These are phyloP conservation scores for Fraxinus paxiana DNA, from an alignment of 305 asterid genomes.

Conservation along the genomic window DNA sequence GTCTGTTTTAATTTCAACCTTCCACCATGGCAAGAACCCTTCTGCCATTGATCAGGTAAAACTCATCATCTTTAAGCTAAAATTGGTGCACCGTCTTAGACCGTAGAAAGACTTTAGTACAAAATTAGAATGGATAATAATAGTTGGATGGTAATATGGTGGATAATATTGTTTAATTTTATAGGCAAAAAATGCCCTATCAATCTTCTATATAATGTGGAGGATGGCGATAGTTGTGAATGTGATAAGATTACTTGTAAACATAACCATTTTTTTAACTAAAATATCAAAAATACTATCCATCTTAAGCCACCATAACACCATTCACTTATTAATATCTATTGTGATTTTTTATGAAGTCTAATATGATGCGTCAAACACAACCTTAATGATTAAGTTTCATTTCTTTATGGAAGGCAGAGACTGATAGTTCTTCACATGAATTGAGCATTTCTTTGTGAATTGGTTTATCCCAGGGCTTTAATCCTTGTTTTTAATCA, in stretches of 20 bases:
- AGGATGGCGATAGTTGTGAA: not conserved
- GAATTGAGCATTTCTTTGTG: not conserved
- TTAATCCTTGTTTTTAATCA: not conserved
- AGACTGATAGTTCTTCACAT: not conserved
- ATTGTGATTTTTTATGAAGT: not conserved
- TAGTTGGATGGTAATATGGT: not conserved
- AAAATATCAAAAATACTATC: not conserved
- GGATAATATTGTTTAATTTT: not conserved
- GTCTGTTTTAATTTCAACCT: constrained; percentile 86
- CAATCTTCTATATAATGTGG: not conserved
- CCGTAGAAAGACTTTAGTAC: not conserved
- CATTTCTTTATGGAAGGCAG: not conserved
- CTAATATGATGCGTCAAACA: not conserved
- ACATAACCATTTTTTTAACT: not conserved
- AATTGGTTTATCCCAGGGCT: not conserved
- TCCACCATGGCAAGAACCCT: constrained; percentile 79
- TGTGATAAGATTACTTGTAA: not conserved
- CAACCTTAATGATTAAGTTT: not conserved
- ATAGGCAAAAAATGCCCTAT: not conserved
- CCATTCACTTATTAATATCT: not conserved
- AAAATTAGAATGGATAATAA: not conserved
- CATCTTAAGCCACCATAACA: not conserved
- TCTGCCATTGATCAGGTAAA: constrained; percentile 90
- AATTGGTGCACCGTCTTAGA: not conserved
- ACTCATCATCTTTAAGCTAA: not conserved